Evolutionary conservation across 1,139 yeast genomes (phyloP).

Genomic region (Wickerhamomyces sp.): DNA sequence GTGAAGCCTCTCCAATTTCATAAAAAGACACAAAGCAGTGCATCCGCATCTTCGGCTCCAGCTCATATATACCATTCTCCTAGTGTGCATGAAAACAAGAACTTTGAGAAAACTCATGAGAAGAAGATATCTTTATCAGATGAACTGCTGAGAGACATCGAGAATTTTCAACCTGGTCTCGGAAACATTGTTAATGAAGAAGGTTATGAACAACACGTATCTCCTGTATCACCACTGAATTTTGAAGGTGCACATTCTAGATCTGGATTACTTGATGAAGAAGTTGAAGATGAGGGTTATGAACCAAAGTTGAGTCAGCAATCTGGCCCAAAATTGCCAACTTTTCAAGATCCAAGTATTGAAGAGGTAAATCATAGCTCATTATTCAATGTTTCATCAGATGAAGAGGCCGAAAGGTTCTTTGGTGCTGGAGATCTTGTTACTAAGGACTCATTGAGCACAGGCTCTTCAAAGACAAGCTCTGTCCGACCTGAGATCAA

Average conservation of each 20-base stretch:
- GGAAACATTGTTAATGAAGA: slow-evolving; percentile 6
- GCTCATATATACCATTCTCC: neutral
- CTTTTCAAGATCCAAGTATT: neutral
- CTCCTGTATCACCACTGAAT: slow-evolving; percentile 20
- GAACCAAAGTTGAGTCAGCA: neutral
- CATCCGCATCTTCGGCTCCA: slow-evolving; percentile 5
- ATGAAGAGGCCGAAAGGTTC: slow-evolving; percentile 6
- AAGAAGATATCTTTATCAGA: slow-evolving; percentile 23
- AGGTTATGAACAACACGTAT: slow-evolving; percentile 9
- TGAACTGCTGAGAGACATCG: slow-evolving; percentile 23
- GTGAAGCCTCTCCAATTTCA: slow-evolving; percentile 21
- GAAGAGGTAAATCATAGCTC: slow-evolving; percentile 4
- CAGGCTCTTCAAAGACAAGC: slow-evolving; percentile 3
- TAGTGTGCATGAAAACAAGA: neutral
- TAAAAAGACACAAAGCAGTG: slow-evolving; percentile 16
- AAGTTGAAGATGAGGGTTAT: neutral
- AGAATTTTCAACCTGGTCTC: slow-evolving; percentile 17
- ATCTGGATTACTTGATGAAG: neutral
- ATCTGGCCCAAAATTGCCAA: neutral
- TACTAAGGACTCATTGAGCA: neutral
- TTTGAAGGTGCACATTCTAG: neutral
- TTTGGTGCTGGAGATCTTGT: slow-evolving; percentile 1
- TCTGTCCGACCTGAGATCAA: slow-evolving; percentile 8
- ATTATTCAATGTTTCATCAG: slow-evolving; percentile 19
- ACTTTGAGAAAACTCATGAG: slow-evolving; percentile 8